phyloP scores from a whole-genome alignment of 2,329 filamentous ascomycete species.

The Myriosclerotinia duriaeana region DNA sequence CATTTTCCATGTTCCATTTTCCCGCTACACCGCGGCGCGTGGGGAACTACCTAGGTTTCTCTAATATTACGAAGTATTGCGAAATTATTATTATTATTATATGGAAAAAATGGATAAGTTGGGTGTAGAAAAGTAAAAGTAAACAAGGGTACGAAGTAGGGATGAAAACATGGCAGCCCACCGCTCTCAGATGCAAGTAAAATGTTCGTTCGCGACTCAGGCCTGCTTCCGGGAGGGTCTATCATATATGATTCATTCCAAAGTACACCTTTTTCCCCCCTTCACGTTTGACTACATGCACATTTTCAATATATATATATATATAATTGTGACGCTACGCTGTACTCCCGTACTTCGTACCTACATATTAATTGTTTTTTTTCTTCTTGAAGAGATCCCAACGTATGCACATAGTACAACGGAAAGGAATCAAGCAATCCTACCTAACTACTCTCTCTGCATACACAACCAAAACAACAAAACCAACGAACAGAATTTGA shows the following conservation, averaged over 20 bases:
- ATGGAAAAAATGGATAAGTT: no score
- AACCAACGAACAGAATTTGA: conserved; percentile 1
- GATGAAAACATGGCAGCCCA: conserved; percentile 11
- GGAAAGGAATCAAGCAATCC: conserved; percentile 11
- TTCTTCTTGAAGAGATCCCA: neutral
- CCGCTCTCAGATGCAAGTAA: conserved; percentile 17
- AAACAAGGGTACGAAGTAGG: conserved; percentile 1
- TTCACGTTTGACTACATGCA: conserved; percentile 2
- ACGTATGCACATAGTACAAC: conserved; percentile 14
- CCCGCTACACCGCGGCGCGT: conserved; percentile 19
- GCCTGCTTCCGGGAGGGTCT: conserved; percentile 13
- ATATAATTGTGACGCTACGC: neutral
- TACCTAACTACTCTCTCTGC: neutral
- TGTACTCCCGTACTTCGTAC: neutral
- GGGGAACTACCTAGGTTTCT: conserved; percentile 1
- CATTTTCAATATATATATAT: no score
- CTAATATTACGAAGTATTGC: neutral
- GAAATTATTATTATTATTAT: no score
- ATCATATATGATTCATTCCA: conserved; percentile 22
- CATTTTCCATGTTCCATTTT: no score
- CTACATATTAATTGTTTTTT: conserved; percentile 1
- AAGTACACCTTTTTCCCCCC: neutral
- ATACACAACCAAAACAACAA: conserved; percentile 10
- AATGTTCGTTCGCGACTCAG: conserved; percentile 22
- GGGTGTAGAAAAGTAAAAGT: neutral